Conservation (phyloP, 129 eudicot genomes). For the Gnaphalium uliginosum region DNA sequence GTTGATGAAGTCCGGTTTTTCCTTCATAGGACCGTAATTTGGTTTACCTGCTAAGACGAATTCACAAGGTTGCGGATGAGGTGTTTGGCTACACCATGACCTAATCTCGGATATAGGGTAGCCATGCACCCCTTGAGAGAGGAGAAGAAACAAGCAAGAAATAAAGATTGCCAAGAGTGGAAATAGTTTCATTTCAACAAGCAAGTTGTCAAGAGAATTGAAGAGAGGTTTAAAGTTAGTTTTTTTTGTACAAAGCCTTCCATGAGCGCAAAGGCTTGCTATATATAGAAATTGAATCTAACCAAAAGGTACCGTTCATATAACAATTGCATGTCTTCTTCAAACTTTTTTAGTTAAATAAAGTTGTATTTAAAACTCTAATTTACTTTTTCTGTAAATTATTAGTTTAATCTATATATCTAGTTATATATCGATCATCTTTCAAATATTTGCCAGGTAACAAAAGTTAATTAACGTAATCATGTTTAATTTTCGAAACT, state of each 20-base stretch:
- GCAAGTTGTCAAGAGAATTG: conserved; percentile 17
- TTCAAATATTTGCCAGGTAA: no score
- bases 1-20: conserved; percentile 51
- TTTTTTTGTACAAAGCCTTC: conserved; percentile 14
- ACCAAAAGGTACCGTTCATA: neutral
- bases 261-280: conserved; percentile 26
- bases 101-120: conserved; percentile 33
- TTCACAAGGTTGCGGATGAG: conserved; percentile 67
- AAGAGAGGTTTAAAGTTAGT: conserved; percentile 5
- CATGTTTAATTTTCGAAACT: no score
- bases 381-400: no score
- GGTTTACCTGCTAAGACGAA: conserved; percentile 44
- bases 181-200: conserved; percentile 24
- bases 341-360: no score
- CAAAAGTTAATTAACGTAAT: no score
- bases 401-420: no score
- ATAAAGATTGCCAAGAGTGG: conserved; percentile 22
- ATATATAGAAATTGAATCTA: conserved; percentile 33
- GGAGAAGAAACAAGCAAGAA: conserved; percentile 22
- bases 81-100: conserved; percentile 74
- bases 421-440: no score
- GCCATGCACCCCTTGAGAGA: conserved; percentile 29
- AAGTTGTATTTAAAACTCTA: no score
- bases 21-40: conserved; percentile 35
- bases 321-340: no score